phyloP scores from a whole-genome alignment of 768 basidiomycete genomes.

The Panaeolus cyanescens region DNA sequence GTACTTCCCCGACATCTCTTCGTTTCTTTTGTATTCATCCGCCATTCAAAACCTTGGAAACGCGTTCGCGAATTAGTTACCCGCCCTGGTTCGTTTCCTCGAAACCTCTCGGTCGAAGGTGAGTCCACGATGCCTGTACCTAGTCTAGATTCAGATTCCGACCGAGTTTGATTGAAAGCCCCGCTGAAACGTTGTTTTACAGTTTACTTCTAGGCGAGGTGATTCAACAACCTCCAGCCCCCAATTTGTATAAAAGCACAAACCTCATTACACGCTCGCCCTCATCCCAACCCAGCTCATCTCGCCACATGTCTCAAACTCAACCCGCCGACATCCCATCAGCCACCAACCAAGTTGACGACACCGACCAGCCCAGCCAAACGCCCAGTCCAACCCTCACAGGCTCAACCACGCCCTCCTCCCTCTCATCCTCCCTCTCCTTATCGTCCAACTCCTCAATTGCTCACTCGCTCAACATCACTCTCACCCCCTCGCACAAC shows the following conservation, averaged over 20 bases:
- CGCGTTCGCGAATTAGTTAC: neutral
- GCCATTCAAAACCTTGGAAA: neutral
- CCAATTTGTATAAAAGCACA: no score
- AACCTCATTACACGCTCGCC: neutral
- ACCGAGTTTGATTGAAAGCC: no score
- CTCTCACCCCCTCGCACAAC: neutral
- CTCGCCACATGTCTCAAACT: neutral
- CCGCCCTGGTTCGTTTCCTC: neutral
- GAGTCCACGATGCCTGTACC: no score
- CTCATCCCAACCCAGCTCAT: neutral
- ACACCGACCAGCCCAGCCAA: neutral
- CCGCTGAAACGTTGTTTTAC: no score
- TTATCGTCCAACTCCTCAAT: neutral
- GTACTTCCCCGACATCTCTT: no score
- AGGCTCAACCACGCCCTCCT: neutral
- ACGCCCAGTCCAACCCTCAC: neutral
- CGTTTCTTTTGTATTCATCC: no score
- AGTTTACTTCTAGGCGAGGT: no score
- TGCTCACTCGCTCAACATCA: neutral
- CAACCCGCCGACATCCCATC: neutral
- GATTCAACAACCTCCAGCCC: no score
- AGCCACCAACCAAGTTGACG: neutral
- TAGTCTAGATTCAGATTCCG: no score
- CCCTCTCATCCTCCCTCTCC: neutral
- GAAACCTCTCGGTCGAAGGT: no score